These are phyloP conservation scores for Hortaea werneckii DNA, from an alignment of 2,329 filamentous ascomycete genomes.

Conservation along the genomic window DNA sequence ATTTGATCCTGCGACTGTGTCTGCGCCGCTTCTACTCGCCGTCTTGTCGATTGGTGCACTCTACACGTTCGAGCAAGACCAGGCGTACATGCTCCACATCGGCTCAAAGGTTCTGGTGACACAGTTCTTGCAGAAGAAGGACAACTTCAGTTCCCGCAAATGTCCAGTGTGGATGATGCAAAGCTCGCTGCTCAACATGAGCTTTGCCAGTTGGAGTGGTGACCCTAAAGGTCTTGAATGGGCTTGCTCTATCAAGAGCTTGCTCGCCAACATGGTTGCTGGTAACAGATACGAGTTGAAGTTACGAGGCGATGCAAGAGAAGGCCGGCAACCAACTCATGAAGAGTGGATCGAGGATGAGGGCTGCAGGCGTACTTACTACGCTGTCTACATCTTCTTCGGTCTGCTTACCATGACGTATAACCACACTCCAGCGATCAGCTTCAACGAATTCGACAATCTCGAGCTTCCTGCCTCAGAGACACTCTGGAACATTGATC, in stretches of 20 bases:
- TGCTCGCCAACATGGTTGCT: conserved; percentile 96
- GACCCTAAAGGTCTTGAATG: conserved; percentile 95
- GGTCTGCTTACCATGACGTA: conserved; percentile 89
- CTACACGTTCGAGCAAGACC: conserved; percentile 94
- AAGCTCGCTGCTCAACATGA: conserved; percentile 92
- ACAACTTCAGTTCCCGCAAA: conserved; percentile 96
- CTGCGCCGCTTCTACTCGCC: conserved; percentile 74
- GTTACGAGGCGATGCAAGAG: conserved; percentile 78
- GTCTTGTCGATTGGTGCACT: conserved; percentile 91
- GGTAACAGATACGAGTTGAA: conserved; percentile 95
- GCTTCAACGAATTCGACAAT: conserved; percentile 95
- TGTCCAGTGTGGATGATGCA: conserved; percentile 99
- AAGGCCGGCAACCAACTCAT: conserved; percentile 63
- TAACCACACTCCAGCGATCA: conserved; percentile 96
- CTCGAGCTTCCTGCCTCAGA: conserved; percentile 88
- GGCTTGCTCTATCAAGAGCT: conserved; percentile 97
- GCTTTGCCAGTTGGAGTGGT: conserved; percentile 98
- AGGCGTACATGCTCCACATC: conserved; percentile 94
- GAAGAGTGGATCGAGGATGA: conserved; percentile 96
- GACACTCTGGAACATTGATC: conserved; percentile 81
- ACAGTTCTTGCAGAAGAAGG: conserved; percentile 94
- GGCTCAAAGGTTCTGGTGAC: conserved; percentile 96
- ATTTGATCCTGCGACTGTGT: conserved; percentile 69
- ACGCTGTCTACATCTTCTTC: conserved; percentile 98
- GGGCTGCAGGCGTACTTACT: conserved; percentile 91